Conservation (phyloP, 495 filamentous ascomycete species). For the Podospora australis region DNA sequence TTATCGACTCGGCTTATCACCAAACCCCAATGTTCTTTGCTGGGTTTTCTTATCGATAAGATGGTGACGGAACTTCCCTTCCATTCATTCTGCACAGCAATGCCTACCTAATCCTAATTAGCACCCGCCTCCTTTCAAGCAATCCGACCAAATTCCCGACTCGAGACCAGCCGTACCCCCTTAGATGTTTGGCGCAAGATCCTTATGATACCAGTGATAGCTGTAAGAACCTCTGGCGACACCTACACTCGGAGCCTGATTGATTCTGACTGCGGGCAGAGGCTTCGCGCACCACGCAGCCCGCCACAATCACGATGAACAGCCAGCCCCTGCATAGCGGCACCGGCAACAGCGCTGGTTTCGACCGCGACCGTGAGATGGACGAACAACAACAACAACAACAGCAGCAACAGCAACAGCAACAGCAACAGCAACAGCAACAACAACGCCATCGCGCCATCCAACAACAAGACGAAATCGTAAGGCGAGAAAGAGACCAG, state of each 20-base stretch:
- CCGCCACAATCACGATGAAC: conserved; percentile 29
- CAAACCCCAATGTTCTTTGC: no score
- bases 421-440: no score
- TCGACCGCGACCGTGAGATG: conserved; percentile 34
- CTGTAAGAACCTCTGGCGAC: not conserved
- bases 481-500: conserved; percentile 24
- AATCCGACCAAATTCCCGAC: no score
- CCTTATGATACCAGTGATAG: conserved; percentile 1
- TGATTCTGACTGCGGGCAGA: conserved; percentile 18
- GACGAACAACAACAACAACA: conserved; percentile 36
- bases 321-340: conserved; percentile 35
- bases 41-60: conserved; percentile 1
- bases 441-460: conserved; percentile 32
- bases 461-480: conserved; percentile 30
- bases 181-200: not conserved
- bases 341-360: conserved; percentile 14
- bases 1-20: no score
- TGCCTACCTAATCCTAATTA: no score
- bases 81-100: not conserved
- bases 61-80: not conserved
- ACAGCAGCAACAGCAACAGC: no score
- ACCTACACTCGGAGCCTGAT: no score
- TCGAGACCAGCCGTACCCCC: no score
- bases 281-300: conserved; percentile 13
- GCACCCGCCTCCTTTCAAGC: not conserved